Evolutionary conservation across 345 rosid genomes (phyloP).

Genomic region (Barbarea vulgaris): DNA sequence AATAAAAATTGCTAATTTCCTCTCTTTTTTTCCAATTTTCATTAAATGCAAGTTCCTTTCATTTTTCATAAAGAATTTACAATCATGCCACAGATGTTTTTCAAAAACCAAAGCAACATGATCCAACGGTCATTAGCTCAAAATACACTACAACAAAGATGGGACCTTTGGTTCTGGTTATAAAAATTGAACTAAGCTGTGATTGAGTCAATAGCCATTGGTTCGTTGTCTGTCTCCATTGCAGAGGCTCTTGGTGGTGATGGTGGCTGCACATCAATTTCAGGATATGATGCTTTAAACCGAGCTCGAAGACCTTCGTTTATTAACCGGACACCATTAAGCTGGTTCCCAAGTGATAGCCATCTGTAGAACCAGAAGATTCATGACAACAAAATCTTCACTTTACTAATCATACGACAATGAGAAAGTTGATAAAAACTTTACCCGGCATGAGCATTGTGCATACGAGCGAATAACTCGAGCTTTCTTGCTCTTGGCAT

Average conservation of each 20-base stretch:
- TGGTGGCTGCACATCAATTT: slow-evolving; percentile 74
- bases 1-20: slow-evolving; percentile 8
- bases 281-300: slow-evolving; percentile 94
- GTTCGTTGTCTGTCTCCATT: slow-evolving; percentile 66
- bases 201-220: slow-evolving; percentile 51
- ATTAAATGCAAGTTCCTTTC: neutral
- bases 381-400: neutral
- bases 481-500: slow-evolving; percentile 95
- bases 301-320: slow-evolving; percentile 95
- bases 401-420: neutral
- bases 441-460: slow-evolving; percentile 97
- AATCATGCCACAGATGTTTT: slow-evolving; percentile 21
- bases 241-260: slow-evolving; percentile 88
- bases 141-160: slow-evolving; percentile 17
- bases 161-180: neutral
- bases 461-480: slow-evolving; percentile 98
- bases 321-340: slow-evolving; percentile 80
- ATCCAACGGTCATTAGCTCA: slow-evolving; percentile 8
- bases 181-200: slow-evolving; percentile 25
- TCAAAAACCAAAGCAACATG: neutral
- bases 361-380: slow-evolving; percentile 49
- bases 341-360: slow-evolving; percentile 95
- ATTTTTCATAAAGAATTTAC: slow-evolving; percentile 21
- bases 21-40: neutral
- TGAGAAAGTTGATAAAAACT: neutral